Evolutionary conservation across 345 rosid genomes (phyloP), one percentile per base, ranked within the genome.

Genomic region (Combretum micranthum): DNA sequence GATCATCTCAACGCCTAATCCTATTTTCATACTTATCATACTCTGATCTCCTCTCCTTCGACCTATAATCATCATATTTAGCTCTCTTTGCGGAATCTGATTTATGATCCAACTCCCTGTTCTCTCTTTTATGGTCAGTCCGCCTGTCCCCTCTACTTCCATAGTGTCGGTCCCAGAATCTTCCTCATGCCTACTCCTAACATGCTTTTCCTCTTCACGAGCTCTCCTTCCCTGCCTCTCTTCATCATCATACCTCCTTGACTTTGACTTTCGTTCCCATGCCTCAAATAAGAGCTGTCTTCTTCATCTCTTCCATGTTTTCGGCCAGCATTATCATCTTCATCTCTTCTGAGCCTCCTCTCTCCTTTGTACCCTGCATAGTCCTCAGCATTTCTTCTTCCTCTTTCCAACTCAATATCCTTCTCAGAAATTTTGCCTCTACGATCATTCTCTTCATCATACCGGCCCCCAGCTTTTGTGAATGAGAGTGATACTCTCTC

Each of bases 81-180:
- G 45, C 55, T 49, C 62, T 50, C 57, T 19, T 64, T 15, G 61
- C 21, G 10, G 43, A 46, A 17, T 20, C 20, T 44, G 20, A 4
- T 55, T 45, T 55, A 19, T 42, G 15, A 21, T 63, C 60, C 8
- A 46, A 57, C 25, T 50, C 54, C 63, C 61, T 50, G 20, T 55
- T 52, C 42, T 59, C 63, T 59, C 65, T 68, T 55, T 45, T 55
- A 19, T 23, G 15, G 37, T 63, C 60, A 4, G 53, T 57, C 25
- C 54, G 50, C 63, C 61, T 50, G 17, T 55, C 56, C 50, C 59
- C 63, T 59, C 65, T 68, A 58, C 56, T 57, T 32, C 42, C 57
- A 42, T 42, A 53, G 20, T 47, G 60, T 37, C 47, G 22, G 10
- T 56, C 75, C 49, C 67, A 65, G 39, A 20, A 42, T 42, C 55